Base-by-base conservation (phyloP, 2,329 filamentous ascomycete species). In the Microdochium bolleyi region DNA sequence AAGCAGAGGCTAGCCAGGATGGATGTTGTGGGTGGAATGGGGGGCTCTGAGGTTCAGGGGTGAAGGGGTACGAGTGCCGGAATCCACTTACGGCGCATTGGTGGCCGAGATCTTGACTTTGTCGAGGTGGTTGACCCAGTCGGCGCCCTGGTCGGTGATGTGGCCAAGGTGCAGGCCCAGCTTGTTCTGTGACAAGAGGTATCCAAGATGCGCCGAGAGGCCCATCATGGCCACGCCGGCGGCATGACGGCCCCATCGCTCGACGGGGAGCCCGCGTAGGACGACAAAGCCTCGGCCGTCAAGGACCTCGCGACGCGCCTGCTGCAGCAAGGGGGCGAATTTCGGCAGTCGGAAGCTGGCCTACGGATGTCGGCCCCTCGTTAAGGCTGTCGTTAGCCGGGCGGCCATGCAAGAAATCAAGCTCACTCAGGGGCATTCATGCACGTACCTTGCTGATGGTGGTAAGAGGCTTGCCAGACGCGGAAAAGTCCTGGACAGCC, bases 261-360 rank as follows among this genome's bases (percentile, higher is more conserved):
- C 63, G 1, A 91, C 88, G 1, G 89, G 90, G 66, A 95, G 85
- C 51, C 87, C 84, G 67, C 92, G 95, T 76, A 95, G 94, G 14
- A 95, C 79, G 57, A 94, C 87, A 72, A 95, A 95, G n/a, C 91
- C 91, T 63, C 94, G 94, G 57, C 89, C 90, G 64, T 95, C 82
- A 52, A 95, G 69, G 16, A 88, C 11, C 24, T 53, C 52, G 22
- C 38, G 24, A 24, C 52, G 41, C 41, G 41, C 21, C 41, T 21
- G 41, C 14, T 24, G 48, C 48, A 49, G 14, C 14, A 25, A 24
- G 22, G 21, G 14, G 10, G 10, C 14, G 25, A 16, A 22, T 7
- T 10, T 24, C 7, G 48, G 14, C 22, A 49, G 48, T 5, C 11
- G 21, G 49, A 53, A 53, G 49, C 49, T 38, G 44, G 24, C 52